Conservation (phyloP, 495 filamentous ascomycete genomes). For the Penicillium parvum region DNA sequence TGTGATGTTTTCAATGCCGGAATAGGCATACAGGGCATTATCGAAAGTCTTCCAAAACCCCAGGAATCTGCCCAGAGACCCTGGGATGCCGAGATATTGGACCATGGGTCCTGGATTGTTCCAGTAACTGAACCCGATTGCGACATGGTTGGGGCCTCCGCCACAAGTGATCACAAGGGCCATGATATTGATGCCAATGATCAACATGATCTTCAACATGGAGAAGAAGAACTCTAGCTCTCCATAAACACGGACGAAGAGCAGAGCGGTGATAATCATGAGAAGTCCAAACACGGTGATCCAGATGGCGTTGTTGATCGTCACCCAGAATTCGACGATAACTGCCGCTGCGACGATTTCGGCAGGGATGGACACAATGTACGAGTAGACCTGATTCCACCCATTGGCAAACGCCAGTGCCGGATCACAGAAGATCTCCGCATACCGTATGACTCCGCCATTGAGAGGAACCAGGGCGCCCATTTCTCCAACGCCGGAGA, state of each 20-base stretch:
- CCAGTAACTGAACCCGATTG: constrained; percentile 23
- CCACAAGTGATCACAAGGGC: constrained; percentile 31
- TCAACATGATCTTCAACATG: constrained; percentile 41
- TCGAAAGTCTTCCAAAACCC: constrained; percentile 55
- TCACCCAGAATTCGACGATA: constrained; percentile 46
- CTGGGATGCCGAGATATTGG: constrained; percentile 16
- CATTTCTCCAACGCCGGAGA: constrained; percentile 26
- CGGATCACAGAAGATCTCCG: constrained; percentile 28
- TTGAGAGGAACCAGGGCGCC: constrained; percentile 27
- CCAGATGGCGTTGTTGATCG: constrained; percentile 35
- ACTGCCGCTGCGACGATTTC: constrained; percentile 43
- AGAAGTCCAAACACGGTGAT: constrained; percentile 41
- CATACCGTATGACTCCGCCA: constrained; percentile 26
- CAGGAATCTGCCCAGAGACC: constrained; percentile 26
- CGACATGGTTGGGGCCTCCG: constrained; percentile 16
- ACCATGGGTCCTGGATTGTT: constrained; percentile 19
- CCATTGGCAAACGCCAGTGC: constrained; percentile 30
- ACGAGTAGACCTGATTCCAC: constrained; percentile 29
- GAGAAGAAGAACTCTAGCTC: constrained; percentile 46
- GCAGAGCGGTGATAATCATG: constrained; percentile 41
- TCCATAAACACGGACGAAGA: constrained; percentile 42
- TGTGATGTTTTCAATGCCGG: constrained; percentile 49
- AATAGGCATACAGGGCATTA: constrained; percentile 53
- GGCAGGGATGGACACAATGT: constrained; percentile 34
- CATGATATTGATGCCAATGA: constrained; percentile 47